Evolutionary conservation across 2,329 filamentous ascomycete genomes (phyloP), one percentile per base, ranked within the genome.

Genomic region (Calycina marina): DNA sequence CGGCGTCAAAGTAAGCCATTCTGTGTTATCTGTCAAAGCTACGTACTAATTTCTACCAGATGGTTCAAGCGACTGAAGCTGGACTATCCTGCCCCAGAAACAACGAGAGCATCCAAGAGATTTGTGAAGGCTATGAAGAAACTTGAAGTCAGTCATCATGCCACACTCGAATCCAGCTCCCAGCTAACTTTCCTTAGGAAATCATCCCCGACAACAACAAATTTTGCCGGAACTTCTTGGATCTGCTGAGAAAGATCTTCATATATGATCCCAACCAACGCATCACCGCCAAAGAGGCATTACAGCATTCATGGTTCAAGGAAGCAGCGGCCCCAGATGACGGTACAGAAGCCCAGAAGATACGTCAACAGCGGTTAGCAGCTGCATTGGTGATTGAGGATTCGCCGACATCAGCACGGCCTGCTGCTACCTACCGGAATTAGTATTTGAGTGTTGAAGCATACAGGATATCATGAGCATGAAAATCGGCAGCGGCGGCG

Each of bases 61-160:
- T 78, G 74, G 45, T 80, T 80, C 53, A 78, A 77, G 50, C 61
- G 73, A 14, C 56, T 67, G 20, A 71, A 65, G 49, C 60, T 80
- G 13, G 74, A 78, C 42, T 80, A 78, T 41, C 75, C 75, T 3
- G 67, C 65, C 2, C 43, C 58, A 2, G 73, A 78, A 9, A 79
- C 75, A 1, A 73, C 70, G 0, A 60, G 73, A 35, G 72, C 73
- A 3, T 78, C 73, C 1, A 61, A 65, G 39, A 61, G 72, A 45
- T 80, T 78, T 46, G 75, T 80, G 9, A 74, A 73, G 52, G 73
- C 72, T n/a, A 80, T 80, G 75, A 79, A 78, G 52, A 63, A 62
- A 34, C 56, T 80, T 16, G 61, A 67, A 38, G 74, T 79, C 57
- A 42, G 69, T 56, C 4, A 10, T 14, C 10, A 31, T 8, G 20